Percentiles rank a stretch among this genome's conserved stretches.
Conservation (phyloP, 2,329 filamentous ascomycete genomes). For the Aspergillus vadensis region DNA sequence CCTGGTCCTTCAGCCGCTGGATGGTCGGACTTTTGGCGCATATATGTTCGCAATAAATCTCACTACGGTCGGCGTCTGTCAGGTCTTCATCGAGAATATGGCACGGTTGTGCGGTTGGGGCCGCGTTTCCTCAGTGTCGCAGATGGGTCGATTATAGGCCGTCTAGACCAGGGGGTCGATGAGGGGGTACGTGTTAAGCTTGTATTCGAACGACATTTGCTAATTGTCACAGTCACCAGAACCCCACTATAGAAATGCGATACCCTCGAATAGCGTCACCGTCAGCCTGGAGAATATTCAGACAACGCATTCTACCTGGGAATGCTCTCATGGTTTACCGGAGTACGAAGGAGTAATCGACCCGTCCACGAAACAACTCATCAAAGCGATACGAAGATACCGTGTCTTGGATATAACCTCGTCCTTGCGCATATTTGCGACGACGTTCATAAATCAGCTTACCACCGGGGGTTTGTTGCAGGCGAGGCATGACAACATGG, state of each 20-base stretch:
- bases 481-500: background rate
- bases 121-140: conserved; percentile 20
- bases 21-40: conserved; percentile 18
- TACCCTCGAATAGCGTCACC: no score
- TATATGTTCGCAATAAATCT: conserved; percentile 2
- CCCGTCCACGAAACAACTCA: conserved; percentile 1
- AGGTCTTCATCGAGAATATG: conserved; percentile 19
- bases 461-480: background rate
- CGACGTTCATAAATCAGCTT: conserved; percentile 9
- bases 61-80: conserved; percentile 11
- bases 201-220: background rate
- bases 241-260: background rate
- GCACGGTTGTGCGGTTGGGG: conserved; percentile 20
- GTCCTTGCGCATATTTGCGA: conserved; percentile 9
- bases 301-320: background rate
- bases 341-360: conserved; percentile 18
- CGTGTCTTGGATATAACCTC: conserved; percentile 9
- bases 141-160: conserved; percentile 9
- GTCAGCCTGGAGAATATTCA: background rate
- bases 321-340: background rate
- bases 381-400: conserved; percentile 13
- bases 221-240: background rate
- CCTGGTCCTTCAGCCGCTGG: conserved; percentile 19
- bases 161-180: background rate
- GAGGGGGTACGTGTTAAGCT: conserved; percentile 4